Percentiles rank a stretch among this genome's conserved stretches.
These are phyloP conservation scores for Ascochyta viciae-villosae DNA, from an alignment of 2,329 filamentous ascomycete genomes.

Conservation along the genomic window DNA sequence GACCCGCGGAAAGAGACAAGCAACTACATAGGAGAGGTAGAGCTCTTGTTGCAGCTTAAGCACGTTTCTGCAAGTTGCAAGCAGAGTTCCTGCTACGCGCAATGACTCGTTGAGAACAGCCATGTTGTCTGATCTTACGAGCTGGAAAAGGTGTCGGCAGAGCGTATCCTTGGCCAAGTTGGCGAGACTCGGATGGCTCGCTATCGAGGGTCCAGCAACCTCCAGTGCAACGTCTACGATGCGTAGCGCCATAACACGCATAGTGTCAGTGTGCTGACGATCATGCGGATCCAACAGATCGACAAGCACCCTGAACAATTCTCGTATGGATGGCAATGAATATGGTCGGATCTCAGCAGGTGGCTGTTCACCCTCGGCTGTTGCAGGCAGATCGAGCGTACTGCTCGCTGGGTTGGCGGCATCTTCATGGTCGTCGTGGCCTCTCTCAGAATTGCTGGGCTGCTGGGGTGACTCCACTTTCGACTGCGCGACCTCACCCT, in stretches of 20 bases:
- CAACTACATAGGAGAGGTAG: conserved; percentile 91
- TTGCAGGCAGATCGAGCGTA: conserved; percentile 54
- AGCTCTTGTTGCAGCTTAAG: conserved; percentile 96
- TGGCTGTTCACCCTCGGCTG: conserved; percentile 53
- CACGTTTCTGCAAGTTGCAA: conserved; percentile 88
- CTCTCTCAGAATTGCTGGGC: conserved; percentile 41
- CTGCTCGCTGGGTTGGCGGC: conserved; percentile 50
- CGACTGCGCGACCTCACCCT: conserved; percentile 54
- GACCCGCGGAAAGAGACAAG: conserved; percentile 90
- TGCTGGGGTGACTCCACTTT: conserved; percentile 47
- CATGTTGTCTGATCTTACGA: conserved; percentile 96
- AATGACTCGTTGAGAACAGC: conserved; percentile 91
- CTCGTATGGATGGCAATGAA: conserved; percentile 90
- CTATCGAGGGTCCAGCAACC: conserved; percentile 93
- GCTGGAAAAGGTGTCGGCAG: conserved; percentile 93
- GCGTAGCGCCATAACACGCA: conserved; percentile 95
- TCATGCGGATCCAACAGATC: conserved; percentile 94
- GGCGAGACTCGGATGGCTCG: conserved; percentile 86
- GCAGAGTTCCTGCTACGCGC: conserved; percentile 86
- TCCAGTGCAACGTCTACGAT: conserved; percentile 98
- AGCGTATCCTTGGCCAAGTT: conserved; percentile 89
- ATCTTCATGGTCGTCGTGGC: conserved; percentile 46
- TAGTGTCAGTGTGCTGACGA: conserved; percentile 87
- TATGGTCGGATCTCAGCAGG: conserved; percentile 78
- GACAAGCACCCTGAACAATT: conserved; percentile 91